Base-by-base conservation (phyloP, 2,329 filamentous ascomycete species). In the Endothia cerciana region DNA sequence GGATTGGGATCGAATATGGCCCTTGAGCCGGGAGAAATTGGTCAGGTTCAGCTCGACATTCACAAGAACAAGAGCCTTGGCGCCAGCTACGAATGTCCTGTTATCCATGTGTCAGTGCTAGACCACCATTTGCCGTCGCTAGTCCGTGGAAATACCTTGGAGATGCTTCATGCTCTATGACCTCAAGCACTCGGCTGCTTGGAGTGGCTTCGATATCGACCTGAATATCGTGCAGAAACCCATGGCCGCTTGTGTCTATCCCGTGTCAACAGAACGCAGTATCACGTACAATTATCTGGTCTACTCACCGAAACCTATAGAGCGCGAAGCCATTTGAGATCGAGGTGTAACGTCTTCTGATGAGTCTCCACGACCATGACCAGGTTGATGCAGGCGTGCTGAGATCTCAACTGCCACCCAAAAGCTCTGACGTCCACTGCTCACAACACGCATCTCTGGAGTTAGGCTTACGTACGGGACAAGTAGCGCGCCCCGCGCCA, bases 51-150 rank as follows among this genome's bases (percentile, higher is more conserved):
- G 73, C 5, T 74, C 73, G 4, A 86, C 69, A 55, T 84, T 80
- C 15, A 78, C 83, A n/a, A 88, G 73, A 36, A 86, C 71, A 1
- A 87, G 76, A 11, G 82, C 69, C 15, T 76, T 81, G 22, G 82
- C 82, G 13, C 80, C 81, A 0, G 78, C 74, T 40, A 72, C 74
- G 47, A 85, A 74, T 7, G 73, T 79, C 19, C 82, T 85, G 61
- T 38, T 5, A 60, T 22, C 11, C 36, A 47, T 25, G 15, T 40
- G 53, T 63, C 13, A 63, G 15, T 56, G 8, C 30, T 19, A 2
- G 15, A 6, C 10, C 15, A 22, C 15, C 3, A 49, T 1, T 30
- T 33, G 5, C n/a, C 7, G 13, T 19, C 30, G 8, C 8, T n/a
- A 22, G 8, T n/a, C 2, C 1, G 49, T 51, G 33, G 11, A 72